These are phyloP conservation scores for Tylopilus sp. DNA, from an alignment of 768 basidiomycete species.

Conservation along the genomic window DNA sequence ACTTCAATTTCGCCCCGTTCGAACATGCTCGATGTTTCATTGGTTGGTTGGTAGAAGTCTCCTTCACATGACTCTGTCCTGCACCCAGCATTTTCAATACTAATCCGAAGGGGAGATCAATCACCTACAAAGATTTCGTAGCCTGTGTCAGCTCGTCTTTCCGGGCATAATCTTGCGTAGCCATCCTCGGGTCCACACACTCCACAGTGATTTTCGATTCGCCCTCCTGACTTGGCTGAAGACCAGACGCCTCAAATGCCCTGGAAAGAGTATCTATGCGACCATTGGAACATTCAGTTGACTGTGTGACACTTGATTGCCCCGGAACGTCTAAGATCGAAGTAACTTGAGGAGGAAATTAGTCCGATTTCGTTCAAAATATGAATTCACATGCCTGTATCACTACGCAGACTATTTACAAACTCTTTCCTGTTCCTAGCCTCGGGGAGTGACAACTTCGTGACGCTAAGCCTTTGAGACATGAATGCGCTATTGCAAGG, in stretches of 20 bases:
- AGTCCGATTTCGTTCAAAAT: background rate
- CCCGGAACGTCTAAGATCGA: background rate
- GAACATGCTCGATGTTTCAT: background rate
- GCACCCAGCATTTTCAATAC: background rate
- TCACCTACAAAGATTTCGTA: constrained; percentile 1
- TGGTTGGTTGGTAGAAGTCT: background rate
- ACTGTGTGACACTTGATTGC: background rate
- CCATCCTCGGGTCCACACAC: background rate
- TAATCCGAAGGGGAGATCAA: background rate
- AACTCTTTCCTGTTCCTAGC: background rate
- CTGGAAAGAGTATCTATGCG: background rate
- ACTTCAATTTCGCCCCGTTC: background rate
- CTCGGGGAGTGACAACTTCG: background rate
- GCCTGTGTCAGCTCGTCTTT: background rate
- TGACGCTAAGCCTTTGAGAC: background rate
- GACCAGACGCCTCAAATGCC: background rate
- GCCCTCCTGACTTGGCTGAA: background rate
- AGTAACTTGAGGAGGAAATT: background rate
- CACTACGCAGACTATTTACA: background rate
- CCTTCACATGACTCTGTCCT: background rate
- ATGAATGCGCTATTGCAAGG: background rate
- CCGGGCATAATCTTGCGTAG: background rate
- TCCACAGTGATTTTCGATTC: background rate
- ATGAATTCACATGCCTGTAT: background rate
- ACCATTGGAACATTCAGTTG: background rate